phyloP scores from a whole-genome alignment of 352 stramenopile genomes.

The Pythium sp. region DNA sequence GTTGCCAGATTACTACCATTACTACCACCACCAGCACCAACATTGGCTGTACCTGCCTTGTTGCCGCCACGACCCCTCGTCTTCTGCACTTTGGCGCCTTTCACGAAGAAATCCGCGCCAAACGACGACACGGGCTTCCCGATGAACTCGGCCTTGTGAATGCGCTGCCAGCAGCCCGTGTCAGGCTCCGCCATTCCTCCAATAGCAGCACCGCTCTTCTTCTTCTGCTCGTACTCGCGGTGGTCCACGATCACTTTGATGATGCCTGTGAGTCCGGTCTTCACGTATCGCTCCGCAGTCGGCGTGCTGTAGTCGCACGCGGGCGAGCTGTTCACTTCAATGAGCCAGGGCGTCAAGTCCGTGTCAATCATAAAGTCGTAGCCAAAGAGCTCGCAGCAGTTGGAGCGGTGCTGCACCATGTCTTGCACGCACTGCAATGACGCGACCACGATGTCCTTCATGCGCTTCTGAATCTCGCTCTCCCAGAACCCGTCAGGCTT shows the following conservation, averaged over 20 bases:
- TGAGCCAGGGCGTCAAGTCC: conserved; percentile 82
- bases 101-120: conserved; percentile 68
- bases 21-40: neutral
- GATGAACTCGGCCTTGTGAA: conserved; percentile 62
- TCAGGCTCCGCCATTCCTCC: conserved; percentile 33
- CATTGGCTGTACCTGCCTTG: neutral
- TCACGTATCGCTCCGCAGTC: conserved; percentile 87
- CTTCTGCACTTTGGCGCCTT: conserved; percentile 45
- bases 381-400: conserved; percentile 91
- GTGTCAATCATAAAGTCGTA: conserved; percentile 95
- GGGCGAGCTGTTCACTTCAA: conserved; percentile 92
- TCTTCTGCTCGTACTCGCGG: conserved; percentile 58
- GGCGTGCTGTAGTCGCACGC: conserved; percentile 93
- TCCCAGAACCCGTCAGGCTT: conserved; percentile 38
- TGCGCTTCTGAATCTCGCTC: conserved; percentile 58
- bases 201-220: conserved; percentile 22
- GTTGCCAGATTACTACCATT: neutral
- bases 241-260: conserved; percentile 90
- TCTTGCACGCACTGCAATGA: conserved; percentile 88
- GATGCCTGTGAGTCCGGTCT: conserved; percentile 78
- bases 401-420: conserved; percentile 82
- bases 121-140: conserved; percentile 65
- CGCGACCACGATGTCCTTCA: conserved; percentile 85
- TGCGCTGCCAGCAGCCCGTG: conserved; percentile 61
- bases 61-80: conserved; percentile 13